Base-by-base conservation (phyloP, 2,329 filamentous ascomycete genomes). In the Fusarium bactridioides region DNA sequence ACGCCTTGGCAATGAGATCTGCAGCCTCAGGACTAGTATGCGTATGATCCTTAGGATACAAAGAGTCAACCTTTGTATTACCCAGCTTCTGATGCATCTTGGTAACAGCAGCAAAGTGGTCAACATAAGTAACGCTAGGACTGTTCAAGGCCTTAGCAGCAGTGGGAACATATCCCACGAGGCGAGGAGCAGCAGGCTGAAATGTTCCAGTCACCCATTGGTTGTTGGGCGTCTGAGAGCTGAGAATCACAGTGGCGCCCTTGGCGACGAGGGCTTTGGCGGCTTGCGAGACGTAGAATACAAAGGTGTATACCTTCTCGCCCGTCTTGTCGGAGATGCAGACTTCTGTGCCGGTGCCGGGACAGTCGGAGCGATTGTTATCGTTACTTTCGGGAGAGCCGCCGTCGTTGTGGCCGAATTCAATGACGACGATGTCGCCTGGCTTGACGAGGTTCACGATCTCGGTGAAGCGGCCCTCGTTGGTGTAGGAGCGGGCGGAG, bases 341-440 rank as follows among this genome's bases (percentile, higher is more conserved):
- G 2, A 84, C 87, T 76, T 91, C 84, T 12, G 78, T 77, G 19
- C 87, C 88, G 0, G 84, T 81, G 6, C 89, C 89, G 5, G 79
- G 80, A 66, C 91, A 93, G 73, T 88, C 89, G 4, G 86, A 87
- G 19, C 90, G 86, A 2, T 87, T 87, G 73, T 92, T 92, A 78
- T 93, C 91, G 18, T 80, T 85, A 3, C 79, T 79, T 19, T 66
- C 53, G 4, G 90, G 81, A 0, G 86, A 86, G 4, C 90, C 90
- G 27, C 90, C 91, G 73, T 93, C 91, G 74, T 93, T 93, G 83
- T 93, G 91, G 0, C 91, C 91, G 75, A 93, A 92, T 75, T 93
- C 91, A 59, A 93, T 92, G 59, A 93, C 83, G 3, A 92, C 90
- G 79, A 88, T 90, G 79, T 93, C 91, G 37, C 89, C 89, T 3